Evolutionary conservation across 306 rosid species (phyloP), one percentile per base, ranked within the genome.

Genomic region (Pyrus pyrifolia): DNA sequence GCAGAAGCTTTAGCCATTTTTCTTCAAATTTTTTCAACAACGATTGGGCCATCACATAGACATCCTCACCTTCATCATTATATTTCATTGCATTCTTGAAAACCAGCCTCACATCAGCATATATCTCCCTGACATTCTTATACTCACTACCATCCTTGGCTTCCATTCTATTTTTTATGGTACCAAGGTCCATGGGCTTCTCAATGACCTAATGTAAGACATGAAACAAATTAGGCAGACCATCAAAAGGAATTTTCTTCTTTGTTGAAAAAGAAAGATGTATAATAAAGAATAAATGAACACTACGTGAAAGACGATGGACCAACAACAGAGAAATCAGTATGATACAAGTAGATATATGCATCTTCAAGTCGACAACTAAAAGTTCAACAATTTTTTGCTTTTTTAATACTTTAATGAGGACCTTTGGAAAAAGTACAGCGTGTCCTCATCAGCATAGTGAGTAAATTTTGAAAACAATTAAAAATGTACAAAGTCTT

Each of bases 101-200:
- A 66, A 91, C 91, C 85, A 94, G 71, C 83, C 98, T 90, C 86
- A 91, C 93, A 81, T 94, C 97, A 73, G 96, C 85, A 83, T 91
- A 90, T 77, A 92, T 83, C 73, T 94, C 98, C 23, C 95, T 87
- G 29, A 94, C 95, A 84, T 89, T 88, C 85, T 84, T 94, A 81
- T 94, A 94, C 59, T 86, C 96, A 61, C 86, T 81, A 66, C 91
- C 93, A 81, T 91, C 95, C 83, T 86, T 89, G 40, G 89, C 84
- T 76, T 90, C 97, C 95, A 92, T 92, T 81, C 85, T 93, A 83
- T 85, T 86, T 82, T 88, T 90, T 80, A 91, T 85, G 40, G 98
- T 92, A 70, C 90, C 82, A 70, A 94, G 88, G 88, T 94, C 98
- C 98, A 94, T 94, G 77, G 98, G 98, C 86, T 92, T 94, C 83